Conservation (phyloP, 108 stramenopile species). For the Conticribra guillardii region DNA sequence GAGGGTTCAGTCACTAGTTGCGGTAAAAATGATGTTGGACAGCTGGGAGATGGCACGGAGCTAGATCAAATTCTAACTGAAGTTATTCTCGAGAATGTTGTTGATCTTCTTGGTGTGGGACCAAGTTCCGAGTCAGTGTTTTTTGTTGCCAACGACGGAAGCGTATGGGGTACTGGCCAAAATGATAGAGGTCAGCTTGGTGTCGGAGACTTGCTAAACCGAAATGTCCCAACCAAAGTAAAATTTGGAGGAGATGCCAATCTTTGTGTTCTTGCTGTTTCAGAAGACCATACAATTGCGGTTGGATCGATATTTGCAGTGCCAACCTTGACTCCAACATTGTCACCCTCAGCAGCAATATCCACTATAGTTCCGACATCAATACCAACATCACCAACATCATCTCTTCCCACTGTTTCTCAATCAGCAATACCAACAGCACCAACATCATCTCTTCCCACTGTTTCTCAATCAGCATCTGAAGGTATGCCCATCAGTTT, state of each 20-base stretch:
- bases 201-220: slow-evolving; percentile 10
- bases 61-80: slow-evolving; percentile 11
- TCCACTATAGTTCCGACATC: slow-evolving; percentile 4
- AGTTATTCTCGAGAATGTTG: slow-evolving; percentile 4
- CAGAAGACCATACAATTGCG: slow-evolving; percentile 17
- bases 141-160: slow-evolving; percentile 23
- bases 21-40: slow-evolving; percentile 47
- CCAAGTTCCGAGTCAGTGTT: slow-evolving; percentile 27
- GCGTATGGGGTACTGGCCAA: slow-evolving; percentile 16
- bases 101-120: slow-evolving; percentile 18
- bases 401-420: background rate
- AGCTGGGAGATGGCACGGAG: slow-evolving; percentile 38
- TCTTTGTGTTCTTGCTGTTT: slow-evolving; percentile 10
- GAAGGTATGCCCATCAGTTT: too few relatives aligned
- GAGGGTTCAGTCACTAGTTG: slow-evolving; percentile 46
- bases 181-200: slow-evolving; percentile 26
- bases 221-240: slow-evolving; percentile 5
- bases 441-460: too few relatives aligned
- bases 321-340: background rate
- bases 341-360: background rate
- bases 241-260: slow-evolving; percentile 8
- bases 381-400: background rate
- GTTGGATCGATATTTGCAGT: slow-evolving; percentile 11
- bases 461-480: too few relatives aligned
- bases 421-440: too few relatives aligned